Evolutionary conservation across 768 basidiomycete genomes (phyloP).

Genomic region (Suillus subalutaceus): DNA sequence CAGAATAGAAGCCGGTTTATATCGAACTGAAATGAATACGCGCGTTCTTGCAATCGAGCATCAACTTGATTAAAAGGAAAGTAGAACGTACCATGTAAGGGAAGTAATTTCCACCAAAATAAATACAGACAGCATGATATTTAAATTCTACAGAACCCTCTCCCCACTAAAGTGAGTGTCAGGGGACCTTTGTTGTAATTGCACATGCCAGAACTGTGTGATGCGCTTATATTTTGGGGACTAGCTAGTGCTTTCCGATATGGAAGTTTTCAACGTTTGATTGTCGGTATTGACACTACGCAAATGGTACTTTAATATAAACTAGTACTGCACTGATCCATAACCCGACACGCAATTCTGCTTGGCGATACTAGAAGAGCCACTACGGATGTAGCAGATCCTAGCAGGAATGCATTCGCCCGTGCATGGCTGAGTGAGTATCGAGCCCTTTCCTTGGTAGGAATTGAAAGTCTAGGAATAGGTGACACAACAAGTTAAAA

Average conservation of each 20-base stretch:
- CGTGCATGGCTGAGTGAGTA: constrained; percentile 55
- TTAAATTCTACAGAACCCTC: too few species aligned
- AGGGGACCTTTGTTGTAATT: too few species aligned
- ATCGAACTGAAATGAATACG: too few species aligned
- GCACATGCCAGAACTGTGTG: background rate
- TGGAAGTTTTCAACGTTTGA: background rate
- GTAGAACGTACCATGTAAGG: too few species aligned
- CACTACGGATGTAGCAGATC: constrained; percentile 79
- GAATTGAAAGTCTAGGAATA: constrained; percentile 60
- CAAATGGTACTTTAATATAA: background rate
- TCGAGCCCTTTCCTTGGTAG: constrained; percentile 72
- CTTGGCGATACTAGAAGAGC: constrained; percentile 60
- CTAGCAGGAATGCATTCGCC: constrained; percentile 65
- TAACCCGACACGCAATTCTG: constrained; percentile 65
- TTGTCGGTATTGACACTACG: background rate
- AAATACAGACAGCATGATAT: too few species aligned
- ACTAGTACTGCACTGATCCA: constrained; percentile 62
- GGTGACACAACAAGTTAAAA: constrained; percentile 5
- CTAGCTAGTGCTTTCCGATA: background rate
- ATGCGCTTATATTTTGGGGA: too few species aligned
- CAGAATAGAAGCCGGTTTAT: too few species aligned
- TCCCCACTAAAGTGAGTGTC: too few species aligned
- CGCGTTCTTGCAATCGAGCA: too few species aligned
- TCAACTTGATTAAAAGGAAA: too few species aligned
- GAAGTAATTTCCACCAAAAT: too few species aligned